Conservation (phyloP, 768 basidiomycete genomes). For the Lentinula lateritia region DNA sequence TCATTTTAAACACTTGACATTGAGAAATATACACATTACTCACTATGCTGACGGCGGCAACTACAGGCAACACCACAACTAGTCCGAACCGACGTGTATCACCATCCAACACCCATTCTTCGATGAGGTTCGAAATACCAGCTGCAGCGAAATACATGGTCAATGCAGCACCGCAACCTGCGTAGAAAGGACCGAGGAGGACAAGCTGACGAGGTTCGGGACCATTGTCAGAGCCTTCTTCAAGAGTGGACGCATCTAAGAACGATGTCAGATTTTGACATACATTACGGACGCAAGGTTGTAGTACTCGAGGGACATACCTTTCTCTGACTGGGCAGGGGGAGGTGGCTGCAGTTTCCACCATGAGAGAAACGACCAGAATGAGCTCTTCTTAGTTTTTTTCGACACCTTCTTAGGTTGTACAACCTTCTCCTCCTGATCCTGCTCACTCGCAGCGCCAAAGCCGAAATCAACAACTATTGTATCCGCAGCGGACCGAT, state of each 20-base stretch:
- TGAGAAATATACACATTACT: constrained; percentile 16
- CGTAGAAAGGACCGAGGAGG: constrained; percentile 66
- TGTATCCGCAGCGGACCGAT: background rate
- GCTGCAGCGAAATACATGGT: constrained; percentile 60
- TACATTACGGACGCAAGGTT: no score
- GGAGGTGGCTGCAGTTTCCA: background rate
- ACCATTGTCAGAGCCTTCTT: background rate
- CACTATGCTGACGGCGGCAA: constrained; percentile 75
- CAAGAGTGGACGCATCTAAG: background rate
- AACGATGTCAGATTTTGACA: background rate
- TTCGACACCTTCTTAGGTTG: background rate
- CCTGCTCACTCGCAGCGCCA: background rate
- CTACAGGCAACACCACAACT: constrained; percentile 57
- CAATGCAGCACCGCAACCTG: constrained; percentile 60
- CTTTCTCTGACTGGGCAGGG: background rate
- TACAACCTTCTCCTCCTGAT: background rate
- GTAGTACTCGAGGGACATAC: background rate
- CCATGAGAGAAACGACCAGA: constrained; percentile 1
- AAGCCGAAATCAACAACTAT: background rate
- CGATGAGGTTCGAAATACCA: constrained; percentile 53
- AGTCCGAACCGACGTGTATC: constrained; percentile 59
- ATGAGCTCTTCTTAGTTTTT: background rate
- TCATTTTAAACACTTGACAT: background rate
- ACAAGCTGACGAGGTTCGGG: constrained; percentile 32
- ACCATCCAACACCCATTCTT: constrained; percentile 67